A percentile compares a stretch with the other conserved stretches of the same genome.
phyloP scores from a whole-genome alignment of 768 basidiomycete genomes.

The Auricularia heimuer region DNA sequence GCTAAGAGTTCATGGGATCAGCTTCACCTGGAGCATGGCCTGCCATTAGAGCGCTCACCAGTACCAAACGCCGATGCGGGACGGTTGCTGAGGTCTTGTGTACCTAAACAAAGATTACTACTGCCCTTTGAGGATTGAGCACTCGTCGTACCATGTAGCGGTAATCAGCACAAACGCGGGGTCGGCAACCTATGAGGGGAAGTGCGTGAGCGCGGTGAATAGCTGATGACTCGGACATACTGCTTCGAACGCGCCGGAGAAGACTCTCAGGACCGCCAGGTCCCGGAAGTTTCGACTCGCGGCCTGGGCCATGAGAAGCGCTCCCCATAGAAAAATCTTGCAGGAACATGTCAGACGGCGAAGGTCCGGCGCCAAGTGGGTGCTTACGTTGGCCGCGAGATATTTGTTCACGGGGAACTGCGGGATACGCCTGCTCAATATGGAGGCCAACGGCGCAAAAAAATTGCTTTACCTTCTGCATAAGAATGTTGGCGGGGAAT shows the following conservation, averaged over 20 bases:
- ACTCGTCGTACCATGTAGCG: slow-evolving; percentile 10
- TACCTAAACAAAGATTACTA: slow-evolving; percentile 18
- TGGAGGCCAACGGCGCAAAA: slow-evolving; percentile 2
- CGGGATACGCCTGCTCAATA: not conserved
- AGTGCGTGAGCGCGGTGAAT: not conserved
- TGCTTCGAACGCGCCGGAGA: slow-evolving; percentile 31
- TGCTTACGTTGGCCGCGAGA: slow-evolving; percentile 26
- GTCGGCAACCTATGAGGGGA: not conserved
- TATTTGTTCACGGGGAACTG: slow-evolving; percentile 27
- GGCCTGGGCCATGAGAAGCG: slow-evolving; percentile 32
- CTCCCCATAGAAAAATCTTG: slow-evolving; percentile 24
- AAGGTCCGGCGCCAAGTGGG: slow-evolving; percentile 1
- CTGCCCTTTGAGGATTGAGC: too few relatives aligned
- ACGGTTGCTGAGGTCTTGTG: slow-evolving; percentile 30
- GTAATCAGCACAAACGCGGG: slow-evolving; percentile 26
- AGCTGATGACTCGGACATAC: slow-evolving; percentile 11
- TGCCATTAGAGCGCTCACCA: not conserved
- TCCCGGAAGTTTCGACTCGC: slow-evolving; percentile 27
- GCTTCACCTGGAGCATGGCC: not conserved
- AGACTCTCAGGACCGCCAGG: slow-evolving; percentile 27
- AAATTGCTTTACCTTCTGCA: slow-evolving; percentile 19
- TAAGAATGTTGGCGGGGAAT: slow-evolving; percentile 31
- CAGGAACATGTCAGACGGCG: not conserved
- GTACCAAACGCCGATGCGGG: slow-evolving; percentile 29
- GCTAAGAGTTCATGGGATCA: not conserved